Percentiles rank a stretch among this genome's conserved stretches.
These are phyloP conservation scores for Teratosphaeria viscida DNA, from an alignment of 2,329 filamentous ascomycete genomes.

Conservation along the genomic window DNA sequence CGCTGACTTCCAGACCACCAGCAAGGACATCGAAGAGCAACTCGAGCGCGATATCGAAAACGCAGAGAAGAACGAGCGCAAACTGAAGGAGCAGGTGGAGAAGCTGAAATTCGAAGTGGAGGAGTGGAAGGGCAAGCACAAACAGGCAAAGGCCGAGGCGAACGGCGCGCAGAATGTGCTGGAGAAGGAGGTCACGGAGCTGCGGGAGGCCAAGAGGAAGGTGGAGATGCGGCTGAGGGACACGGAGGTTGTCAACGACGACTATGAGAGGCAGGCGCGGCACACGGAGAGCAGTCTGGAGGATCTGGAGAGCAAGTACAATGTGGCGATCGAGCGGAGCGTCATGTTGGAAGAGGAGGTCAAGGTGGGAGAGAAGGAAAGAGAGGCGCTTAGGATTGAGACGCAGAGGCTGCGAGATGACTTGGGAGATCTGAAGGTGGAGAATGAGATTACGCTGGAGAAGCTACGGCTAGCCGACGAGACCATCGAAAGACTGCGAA, in stretches of 20 bases:
- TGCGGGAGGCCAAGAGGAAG: slow-evolving; percentile 74
- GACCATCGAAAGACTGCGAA: slow-evolving; percentile 39
- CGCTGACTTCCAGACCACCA: slow-evolving; percentile 86
- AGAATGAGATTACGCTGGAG: slow-evolving; percentile 87
- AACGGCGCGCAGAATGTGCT: slow-evolving; percentile 72
- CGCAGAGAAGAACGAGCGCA: slow-evolving; percentile 83
- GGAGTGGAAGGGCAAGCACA: slow-evolving; percentile 99
- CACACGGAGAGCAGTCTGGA: slow-evolving; percentile 94
- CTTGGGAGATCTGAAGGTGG: slow-evolving; percentile 83
- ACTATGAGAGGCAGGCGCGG: slow-evolving; percentile 90
- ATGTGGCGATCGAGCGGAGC: slow-evolving; percentile 78
- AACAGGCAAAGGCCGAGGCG: slow-evolving; percentile 82
- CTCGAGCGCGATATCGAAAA: slow-evolving; percentile 93
- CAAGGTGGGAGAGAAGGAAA: slow-evolving; percentile 80
- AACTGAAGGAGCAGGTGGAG: slow-evolving; percentile 79
- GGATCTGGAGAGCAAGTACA: slow-evolving; percentile 95
- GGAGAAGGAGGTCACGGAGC: slow-evolving; percentile 89
- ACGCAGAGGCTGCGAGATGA: slow-evolving; percentile 83
- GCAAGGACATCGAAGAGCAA: slow-evolving; percentile 86
- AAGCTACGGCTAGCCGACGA: slow-evolving; percentile 68
- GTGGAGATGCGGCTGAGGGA: slow-evolving; percentile 78
- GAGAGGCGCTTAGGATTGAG: slow-evolving; percentile 80
- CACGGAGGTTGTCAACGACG: slow-evolving; percentile 96
- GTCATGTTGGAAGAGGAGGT: slow-evolving; percentile 96
- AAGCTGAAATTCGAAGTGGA: slow-evolving; percentile 78